Conservation (phyloP, 2,329 filamentous ascomycete species). For the Ambrosiella cleistominuta region DNA sequence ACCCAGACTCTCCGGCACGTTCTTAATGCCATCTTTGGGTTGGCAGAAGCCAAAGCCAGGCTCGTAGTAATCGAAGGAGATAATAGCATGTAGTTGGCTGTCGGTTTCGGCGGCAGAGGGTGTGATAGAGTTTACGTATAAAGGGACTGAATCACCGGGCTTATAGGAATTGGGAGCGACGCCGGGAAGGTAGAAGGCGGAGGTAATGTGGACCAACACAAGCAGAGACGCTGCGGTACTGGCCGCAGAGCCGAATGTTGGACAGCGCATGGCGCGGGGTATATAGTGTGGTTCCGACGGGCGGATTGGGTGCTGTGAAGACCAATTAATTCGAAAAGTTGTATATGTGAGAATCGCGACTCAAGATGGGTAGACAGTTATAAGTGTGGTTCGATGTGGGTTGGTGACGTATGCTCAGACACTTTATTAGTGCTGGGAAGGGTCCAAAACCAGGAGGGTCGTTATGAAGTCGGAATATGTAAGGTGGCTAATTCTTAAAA, state of each 20-base stretch:
- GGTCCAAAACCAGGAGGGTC: background rate
- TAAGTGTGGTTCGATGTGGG: background rate
- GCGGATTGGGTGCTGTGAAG: background rate
- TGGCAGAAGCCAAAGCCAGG: constrained; percentile 73
- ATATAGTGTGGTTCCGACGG: background rate
- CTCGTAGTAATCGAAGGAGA: constrained; percentile 94
- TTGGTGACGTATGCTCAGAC: background rate
- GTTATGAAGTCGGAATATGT: background rate
- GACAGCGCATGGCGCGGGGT: constrained; percentile 11
- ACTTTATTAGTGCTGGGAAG: background rate
- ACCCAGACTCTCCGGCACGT: constrained; percentile 66
- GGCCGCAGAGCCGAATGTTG: constrained; percentile 1
- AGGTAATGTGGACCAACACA: constrained; percentile 33
- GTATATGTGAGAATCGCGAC: background rate
- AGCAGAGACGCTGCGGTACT: constrained; percentile 34
- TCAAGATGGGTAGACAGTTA: background rate
- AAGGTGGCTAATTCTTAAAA: background rate
- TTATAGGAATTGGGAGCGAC: constrained; percentile 90
- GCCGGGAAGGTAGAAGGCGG: constrained; percentile 88
- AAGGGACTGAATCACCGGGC: constrained; percentile 57
- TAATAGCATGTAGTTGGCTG: constrained; percentile 71
- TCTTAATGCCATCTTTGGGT: constrained; percentile 57
- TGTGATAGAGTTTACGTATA: constrained; percentile 85
- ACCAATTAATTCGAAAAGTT: background rate
- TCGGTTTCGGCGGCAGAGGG: constrained; percentile 64